Conservation (phyloP, 2,329 filamentous ascomycete species). For the Elsinoe fawcettii region DNA sequence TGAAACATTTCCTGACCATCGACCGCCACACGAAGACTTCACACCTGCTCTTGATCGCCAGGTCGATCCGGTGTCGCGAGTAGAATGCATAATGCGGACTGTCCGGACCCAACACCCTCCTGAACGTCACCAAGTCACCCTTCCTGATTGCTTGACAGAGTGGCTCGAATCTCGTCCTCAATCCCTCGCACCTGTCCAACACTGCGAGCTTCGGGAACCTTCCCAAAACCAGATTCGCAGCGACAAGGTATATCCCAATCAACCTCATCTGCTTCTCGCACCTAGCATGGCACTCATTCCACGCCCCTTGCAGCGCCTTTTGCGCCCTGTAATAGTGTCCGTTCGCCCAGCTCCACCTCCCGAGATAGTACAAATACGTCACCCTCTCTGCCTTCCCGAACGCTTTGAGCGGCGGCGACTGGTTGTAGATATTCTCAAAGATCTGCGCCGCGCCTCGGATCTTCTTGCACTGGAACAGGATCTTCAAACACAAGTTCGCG, state of each 20-base stretch:
- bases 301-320: slow-evolving; percentile 68
- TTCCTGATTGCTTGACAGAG: slow-evolving; percentile 63
- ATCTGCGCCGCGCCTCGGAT: slow-evolving; percentile 78
- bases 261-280: slow-evolving; percentile 60
- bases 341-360: slow-evolving; percentile 79
- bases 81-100: slow-evolving; percentile 61
- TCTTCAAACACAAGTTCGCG: slow-evolving; percentile 80
- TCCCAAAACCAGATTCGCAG: slow-evolving; percentile 75
- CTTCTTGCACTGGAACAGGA: slow-evolving; percentile 81
- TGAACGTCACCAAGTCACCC: slow-evolving; percentile 69
- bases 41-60: slow-evolving; percentile 68
- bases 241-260: slow-evolving; percentile 77
- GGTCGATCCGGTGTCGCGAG: slow-evolving; percentile 63
- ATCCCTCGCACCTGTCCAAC: slow-evolving; percentile 60
- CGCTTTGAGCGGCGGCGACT: slow-evolving; percentile 69
- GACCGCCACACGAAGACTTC: slow-evolving; percentile 79
- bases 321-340: slow-evolving; percentile 73
- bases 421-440: slow-evolving; percentile 77
- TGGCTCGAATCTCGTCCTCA: slow-evolving; percentile 61
- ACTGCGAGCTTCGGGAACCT: slow-evolving; percentile 65
- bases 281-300: slow-evolving; percentile 58
- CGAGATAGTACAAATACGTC: slow-evolving; percentile 90
- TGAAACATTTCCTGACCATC: slow-evolving; percentile 67
- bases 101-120: slow-evolving; percentile 53
- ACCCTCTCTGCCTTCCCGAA: slow-evolving; percentile 84